These are phyloP conservation scores for Marasmius tenuissimus DNA, from an alignment of 1,284 basidiomycete species.

Conservation along the genomic window DNA sequence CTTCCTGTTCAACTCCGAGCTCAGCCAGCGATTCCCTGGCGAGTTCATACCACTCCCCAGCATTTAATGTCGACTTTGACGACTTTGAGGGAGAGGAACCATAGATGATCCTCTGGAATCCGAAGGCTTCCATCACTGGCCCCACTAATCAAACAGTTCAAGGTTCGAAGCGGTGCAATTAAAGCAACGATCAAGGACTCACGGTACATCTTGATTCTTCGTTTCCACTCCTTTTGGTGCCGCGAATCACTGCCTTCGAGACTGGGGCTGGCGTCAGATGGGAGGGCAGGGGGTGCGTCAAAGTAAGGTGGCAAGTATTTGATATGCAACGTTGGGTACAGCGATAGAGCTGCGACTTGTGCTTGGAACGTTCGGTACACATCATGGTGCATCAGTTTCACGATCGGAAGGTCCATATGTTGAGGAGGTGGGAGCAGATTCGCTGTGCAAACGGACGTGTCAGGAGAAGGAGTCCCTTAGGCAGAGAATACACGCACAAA, in stretches of 20 bases:
- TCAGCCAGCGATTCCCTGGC: constrained; percentile 81
- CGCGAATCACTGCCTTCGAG: constrained; percentile 42
- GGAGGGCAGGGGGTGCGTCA: constrained; percentile 62
- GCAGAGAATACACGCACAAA: constrained; percentile 56
- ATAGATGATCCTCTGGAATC: constrained; percentile 60
- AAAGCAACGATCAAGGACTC: constrained; percentile 29
- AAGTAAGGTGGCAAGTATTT: constrained; percentile 82
- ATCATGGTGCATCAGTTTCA: constrained; percentile 75
- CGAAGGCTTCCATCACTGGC: constrained; percentile 71
- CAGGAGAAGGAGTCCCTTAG: constrained; percentile 11
- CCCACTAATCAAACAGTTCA: constrained; percentile 49
- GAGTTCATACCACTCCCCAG: constrained; percentile 79
- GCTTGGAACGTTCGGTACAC: constrained; percentile 74
- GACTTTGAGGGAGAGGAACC: constrained; percentile 52
- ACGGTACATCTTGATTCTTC: constrained; percentile 88
- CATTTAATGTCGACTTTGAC: constrained; percentile 45
- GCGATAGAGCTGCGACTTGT: constrained; percentile 73
- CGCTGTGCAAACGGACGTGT: constrained; percentile 42
- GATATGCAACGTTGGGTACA: constrained; percentile 72
- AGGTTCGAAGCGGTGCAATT: constrained; percentile 16
- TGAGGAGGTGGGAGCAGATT: constrained; percentile 86
- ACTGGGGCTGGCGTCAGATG: constrained; percentile 30
- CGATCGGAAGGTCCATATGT: constrained; percentile 66
- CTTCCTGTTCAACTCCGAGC: constrained; percentile 77
- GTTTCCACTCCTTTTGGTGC: constrained; percentile 73